These are phyloP conservation scores for Phialophora expanda DNA, from an alignment of 2,329 filamentous ascomycete genomes.

Conservation along the genomic window DNA sequence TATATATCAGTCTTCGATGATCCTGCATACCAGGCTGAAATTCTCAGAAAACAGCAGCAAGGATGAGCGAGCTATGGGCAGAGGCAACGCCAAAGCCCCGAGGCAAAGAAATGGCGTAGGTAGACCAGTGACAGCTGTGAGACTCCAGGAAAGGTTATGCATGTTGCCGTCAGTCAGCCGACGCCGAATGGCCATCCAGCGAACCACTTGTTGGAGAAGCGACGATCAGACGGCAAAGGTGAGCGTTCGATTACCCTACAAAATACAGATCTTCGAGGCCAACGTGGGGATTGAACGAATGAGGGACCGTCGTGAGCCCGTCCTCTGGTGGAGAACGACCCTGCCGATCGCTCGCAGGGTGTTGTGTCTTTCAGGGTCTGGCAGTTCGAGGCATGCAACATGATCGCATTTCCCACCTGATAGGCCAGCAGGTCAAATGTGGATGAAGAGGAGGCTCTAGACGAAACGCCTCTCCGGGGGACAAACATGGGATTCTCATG, in stretches of 20 bases:
- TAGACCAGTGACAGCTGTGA: slow-evolving; percentile 15
- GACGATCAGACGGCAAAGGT: slow-evolving; percentile 30
- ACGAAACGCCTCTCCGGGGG: slow-evolving; percentile 17
- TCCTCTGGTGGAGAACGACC: slow-evolving; percentile 25
- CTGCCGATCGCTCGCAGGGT: slow-evolving; percentile 29
- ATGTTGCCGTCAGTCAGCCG: slow-evolving; percentile 29
- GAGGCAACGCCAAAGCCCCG: slow-evolving; percentile 3
- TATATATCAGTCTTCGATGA: slow-evolving; percentile 18
- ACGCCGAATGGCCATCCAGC: slow-evolving; percentile 14
- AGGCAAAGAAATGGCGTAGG: slow-evolving; percentile 19
- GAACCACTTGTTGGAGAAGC: slow-evolving; percentile 20
- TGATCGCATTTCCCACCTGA: slow-evolving; percentile 32
- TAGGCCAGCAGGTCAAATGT: background rate
- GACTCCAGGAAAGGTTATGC: slow-evolving; percentile 22
- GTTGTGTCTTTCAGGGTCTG: slow-evolving; percentile 27
- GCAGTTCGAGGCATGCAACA: slow-evolving; percentile 21
- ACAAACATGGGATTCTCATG: background rate
- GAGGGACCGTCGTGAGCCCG: background rate
- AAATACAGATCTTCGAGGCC: slow-evolving; percentile 25
- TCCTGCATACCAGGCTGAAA: slow-evolving; percentile 19
- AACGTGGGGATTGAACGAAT: slow-evolving; percentile 25
- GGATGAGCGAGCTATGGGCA: slow-evolving; percentile 6
- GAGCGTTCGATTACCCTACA: slow-evolving; percentile 28
- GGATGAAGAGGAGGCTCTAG: slow-evolving; percentile 20
- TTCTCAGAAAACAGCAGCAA: background rate